A percentile compares a stretch with the other conserved stretches of the same genome.
phyloP scores from a whole-genome alignment of 305 asterid species.

The Plantago rigida region DNA sequence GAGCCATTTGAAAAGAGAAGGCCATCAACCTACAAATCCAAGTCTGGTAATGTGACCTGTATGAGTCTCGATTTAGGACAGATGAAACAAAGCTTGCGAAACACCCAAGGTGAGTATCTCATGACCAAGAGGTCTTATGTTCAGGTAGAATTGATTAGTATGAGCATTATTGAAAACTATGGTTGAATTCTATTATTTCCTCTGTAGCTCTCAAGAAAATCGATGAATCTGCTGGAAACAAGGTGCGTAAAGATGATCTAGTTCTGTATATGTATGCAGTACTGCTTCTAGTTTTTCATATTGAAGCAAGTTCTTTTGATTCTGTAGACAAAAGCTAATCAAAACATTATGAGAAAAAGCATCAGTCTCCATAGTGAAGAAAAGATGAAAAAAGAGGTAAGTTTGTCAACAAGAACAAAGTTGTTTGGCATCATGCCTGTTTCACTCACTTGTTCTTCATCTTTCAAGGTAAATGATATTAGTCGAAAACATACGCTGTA shows the following conservation, averaged over 20 bases:
- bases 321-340: neutral
- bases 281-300: neutral
- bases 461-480: slow-evolving; percentile 23
- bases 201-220: slow-evolving; percentile 25
- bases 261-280: too few species aligned
- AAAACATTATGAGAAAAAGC: neutral
- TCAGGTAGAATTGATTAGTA: too few species aligned
- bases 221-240: slow-evolving; percentile 17
- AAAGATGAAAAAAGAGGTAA: slow-evolving; percentile 5
- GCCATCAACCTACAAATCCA: neutral
- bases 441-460: neutral
- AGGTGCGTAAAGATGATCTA: slow-evolving; percentile 13
- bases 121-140: neutral
- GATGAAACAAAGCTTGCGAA: slow-evolving; percentile 3
- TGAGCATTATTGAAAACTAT: too few species aligned
- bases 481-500: slow-evolving; percentile 11
- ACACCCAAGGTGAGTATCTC: slow-evolving; percentile 14
- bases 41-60: slow-evolving; percentile 3
- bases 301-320: neutral
- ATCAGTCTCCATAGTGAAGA: slow-evolving; percentile 2
- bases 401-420: neutral
- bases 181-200: neutral
- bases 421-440: neutral
- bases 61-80: slow-evolving; percentile 15
- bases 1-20: slow-evolving; percentile 14